Conservation (phyloP, 177 flowering plant species). For the Vitis hybrid region DNA sequence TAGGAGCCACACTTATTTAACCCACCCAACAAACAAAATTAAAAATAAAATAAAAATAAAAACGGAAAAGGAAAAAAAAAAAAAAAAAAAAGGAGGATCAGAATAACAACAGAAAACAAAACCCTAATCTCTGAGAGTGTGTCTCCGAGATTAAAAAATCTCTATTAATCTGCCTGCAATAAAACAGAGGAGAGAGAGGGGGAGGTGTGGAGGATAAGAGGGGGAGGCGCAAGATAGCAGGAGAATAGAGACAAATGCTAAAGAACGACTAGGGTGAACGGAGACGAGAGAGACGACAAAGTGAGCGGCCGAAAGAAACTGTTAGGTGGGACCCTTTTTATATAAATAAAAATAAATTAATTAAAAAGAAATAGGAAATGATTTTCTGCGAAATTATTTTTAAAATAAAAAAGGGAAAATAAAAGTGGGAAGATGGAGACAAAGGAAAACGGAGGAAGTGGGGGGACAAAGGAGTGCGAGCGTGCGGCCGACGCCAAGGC, state of each 20-base stretch:
- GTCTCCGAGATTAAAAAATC: too few species aligned
- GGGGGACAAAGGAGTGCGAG: conserved; percentile 32
- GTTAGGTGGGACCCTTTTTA: conserved; percentile 27
- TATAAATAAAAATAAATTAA: neutral
- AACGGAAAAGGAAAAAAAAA: too few species aligned
- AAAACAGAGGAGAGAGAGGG: conserved; percentile 25
- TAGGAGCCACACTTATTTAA: neutral
- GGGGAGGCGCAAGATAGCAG: conserved; percentile 17
- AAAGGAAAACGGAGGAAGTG: conserved; percentile 7
- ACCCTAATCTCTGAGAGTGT: too few species aligned
- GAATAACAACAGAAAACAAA: too few species aligned
- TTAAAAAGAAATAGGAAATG: conserved; percentile 7
- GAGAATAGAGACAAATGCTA: conserved; percentile 6
- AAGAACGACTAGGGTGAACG: conserved; percentile 6
- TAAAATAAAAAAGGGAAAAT: too few species aligned
- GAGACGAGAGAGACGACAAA: conserved; percentile 36
- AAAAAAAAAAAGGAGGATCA: too few species aligned
- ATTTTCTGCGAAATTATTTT: too few species aligned
- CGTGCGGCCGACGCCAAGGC: conserved; percentile 49
- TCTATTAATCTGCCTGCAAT: conserved; percentile 4
- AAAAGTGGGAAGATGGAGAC: too few species aligned
- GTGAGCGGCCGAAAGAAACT: conserved; percentile 38
- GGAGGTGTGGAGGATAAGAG: conserved; percentile 27
- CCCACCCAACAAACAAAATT: too few species aligned
- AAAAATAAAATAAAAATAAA: too few species aligned